These are phyloP conservation scores for Lentinula edodes DNA, from an alignment of 768 basidiomycete species.

Conservation along the genomic window DNA sequence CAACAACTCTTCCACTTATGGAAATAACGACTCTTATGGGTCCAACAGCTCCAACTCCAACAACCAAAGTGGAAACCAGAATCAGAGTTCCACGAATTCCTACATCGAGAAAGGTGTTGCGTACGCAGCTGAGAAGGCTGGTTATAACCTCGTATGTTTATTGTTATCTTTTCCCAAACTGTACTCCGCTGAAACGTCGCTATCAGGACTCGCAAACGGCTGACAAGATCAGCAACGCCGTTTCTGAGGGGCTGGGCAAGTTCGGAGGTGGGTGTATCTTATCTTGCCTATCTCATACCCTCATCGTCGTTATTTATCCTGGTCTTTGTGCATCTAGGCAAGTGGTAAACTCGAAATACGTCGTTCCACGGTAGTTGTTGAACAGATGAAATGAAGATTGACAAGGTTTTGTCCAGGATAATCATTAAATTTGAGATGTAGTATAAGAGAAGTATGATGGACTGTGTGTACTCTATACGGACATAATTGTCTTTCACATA, in stretches of 20 bases:
- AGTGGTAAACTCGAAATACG: too few relatives aligned
- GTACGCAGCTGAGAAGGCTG: slow-evolving; percentile 20
- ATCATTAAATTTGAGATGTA: too few relatives aligned
- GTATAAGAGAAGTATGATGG: too few relatives aligned
- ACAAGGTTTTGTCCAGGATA: too few relatives aligned
- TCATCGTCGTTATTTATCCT: too few relatives aligned
- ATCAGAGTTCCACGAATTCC: slow-evolving; percentile 7
- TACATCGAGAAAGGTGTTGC: slow-evolving; percentile 24
- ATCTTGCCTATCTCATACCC: not conserved
- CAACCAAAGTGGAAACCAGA: slow-evolving; percentile 15
- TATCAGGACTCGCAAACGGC: slow-evolving; percentile 28
- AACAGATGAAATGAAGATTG: too few relatives aligned
- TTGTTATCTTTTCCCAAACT: slow-evolving; percentile 12
- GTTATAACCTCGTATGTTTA: slow-evolving; percentile 20
- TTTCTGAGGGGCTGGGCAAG: slow-evolving; percentile 30
- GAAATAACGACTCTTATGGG: slow-evolving; percentile 5
- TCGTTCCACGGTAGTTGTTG: too few relatives aligned
- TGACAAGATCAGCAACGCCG: slow-evolving; percentile 28
- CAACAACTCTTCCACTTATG: not conserved
- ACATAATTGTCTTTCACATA: too few relatives aligned
- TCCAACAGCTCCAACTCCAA: slow-evolving; percentile 1
- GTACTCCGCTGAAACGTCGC: not conserved
- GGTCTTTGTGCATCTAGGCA: too few relatives aligned
- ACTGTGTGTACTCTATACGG: too few relatives aligned
- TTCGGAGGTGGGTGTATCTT: slow-evolving; percentile 20